phyloP scores from a whole-genome alignment of 352 stramenopile species.

The Globisporangium nodosum region DNA sequence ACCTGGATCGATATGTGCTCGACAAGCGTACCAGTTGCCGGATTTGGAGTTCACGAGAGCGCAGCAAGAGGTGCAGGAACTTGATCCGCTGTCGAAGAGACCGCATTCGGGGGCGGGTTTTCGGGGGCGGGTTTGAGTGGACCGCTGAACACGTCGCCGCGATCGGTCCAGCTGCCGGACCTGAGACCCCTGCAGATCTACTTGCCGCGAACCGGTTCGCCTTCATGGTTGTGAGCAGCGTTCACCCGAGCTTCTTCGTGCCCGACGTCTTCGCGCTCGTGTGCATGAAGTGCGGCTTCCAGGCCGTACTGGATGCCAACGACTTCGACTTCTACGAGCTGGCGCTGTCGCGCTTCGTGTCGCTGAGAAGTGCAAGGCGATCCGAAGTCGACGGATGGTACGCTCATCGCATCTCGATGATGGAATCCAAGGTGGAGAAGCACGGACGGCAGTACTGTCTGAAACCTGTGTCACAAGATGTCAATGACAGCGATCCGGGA shows the following conservation, averaged over 20 bases:
- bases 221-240: slow-evolving; percentile 68
- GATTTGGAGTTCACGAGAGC: slow-evolving; percentile 51
- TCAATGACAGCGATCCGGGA: slow-evolving; percentile 83
- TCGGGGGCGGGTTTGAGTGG: too few species aligned
- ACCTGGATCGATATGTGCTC: slow-evolving; percentile 34
- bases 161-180: slow-evolving; percentile 34
- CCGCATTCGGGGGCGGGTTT: slow-evolving; percentile 35
- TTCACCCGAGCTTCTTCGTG: slow-evolving; percentile 45
- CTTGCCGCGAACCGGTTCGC: slow-evolving; percentile 80
- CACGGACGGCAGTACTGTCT: slow-evolving; percentile 60
- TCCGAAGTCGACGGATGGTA: slow-evolving; percentile 85
- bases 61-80: slow-evolving; percentile 46
- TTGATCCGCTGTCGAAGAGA: slow-evolving; percentile 62
- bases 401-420: slow-evolving; percentile 64
- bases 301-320: slow-evolving; percentile 60
- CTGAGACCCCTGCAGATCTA: slow-evolving; percentile 68
- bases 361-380: slow-evolving; percentile 72
- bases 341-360: slow-evolving; percentile 78
- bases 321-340: slow-evolving; percentile 87
- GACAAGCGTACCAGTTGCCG: slow-evolving; percentile 37
- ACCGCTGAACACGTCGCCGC: slow-evolving; percentile 28
- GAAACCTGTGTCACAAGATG: slow-evolving; percentile 84
- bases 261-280: slow-evolving; percentile 74
- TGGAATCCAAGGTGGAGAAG: slow-evolving; percentile 52
- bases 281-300: slow-evolving; percentile 71